Percentiles rank a stretch among this genome's conserved stretches.
These are phyloP conservation scores for Pilaira anomala DNA, from an alignment of 192 early-diverging fungal species.

Conservation along the genomic window DNA sequence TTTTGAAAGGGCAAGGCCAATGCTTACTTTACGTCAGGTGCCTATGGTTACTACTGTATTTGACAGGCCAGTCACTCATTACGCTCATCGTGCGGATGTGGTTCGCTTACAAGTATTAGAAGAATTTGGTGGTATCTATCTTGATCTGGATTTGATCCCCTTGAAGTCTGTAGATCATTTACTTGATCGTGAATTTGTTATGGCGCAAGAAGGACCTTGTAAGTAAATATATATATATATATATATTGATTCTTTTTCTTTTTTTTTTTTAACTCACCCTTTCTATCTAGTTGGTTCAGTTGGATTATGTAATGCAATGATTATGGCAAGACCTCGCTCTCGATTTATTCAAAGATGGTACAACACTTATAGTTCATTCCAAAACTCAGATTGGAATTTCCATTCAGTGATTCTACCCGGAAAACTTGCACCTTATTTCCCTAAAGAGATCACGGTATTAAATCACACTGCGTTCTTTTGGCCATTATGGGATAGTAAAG, in stretches of 20 bases:
- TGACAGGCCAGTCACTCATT: constrained; percentile 37
- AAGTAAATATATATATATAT: no score
- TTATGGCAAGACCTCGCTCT: constrained; percentile 40
- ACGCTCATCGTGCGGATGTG: constrained; percentile 49
- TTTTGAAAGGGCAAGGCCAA: constrained; percentile 34
- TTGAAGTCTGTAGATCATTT: constrained; percentile 44
- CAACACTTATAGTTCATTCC: constrained; percentile 41
- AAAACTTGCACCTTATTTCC: constrained; percentile 27
- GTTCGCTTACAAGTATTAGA: constrained; percentile 41
- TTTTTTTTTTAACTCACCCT: background rate
- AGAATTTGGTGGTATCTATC: constrained; percentile 51
- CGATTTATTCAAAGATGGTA: constrained; percentile 49
- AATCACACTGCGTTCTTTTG: constrained; percentile 41
- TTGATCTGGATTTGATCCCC: constrained; percentile 51
- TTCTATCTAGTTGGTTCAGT: constrained; percentile 28
- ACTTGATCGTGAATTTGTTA: constrained; percentile 44
- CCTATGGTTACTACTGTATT: constrained; percentile 40
- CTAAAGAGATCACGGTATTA: constrained; percentile 27
- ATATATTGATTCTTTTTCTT: background rate
- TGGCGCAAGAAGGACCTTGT: constrained; percentile 48
- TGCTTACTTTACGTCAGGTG: constrained; percentile 33
- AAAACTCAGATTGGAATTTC: constrained; percentile 38
- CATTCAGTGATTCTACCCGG: constrained; percentile 46
- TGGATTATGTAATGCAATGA: constrained; percentile 50
- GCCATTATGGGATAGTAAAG: constrained; percentile 41